Conservation (phyloP, 495 filamentous ascomycete genomes). For the Terfezia boudieri region DNA sequence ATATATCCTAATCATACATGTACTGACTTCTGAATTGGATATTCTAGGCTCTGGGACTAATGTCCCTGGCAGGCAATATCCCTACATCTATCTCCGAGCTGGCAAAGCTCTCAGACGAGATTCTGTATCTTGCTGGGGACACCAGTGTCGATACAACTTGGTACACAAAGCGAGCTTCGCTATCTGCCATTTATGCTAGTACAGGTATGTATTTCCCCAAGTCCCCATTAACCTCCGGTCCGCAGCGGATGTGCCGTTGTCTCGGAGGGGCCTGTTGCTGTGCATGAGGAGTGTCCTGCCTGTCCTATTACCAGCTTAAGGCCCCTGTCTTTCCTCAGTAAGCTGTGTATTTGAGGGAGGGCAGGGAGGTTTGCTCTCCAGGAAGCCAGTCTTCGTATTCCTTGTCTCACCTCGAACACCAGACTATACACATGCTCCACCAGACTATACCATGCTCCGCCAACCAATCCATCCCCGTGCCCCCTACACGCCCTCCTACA, state of each 20-base stretch:
- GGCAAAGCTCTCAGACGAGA: constrained; percentile 61
- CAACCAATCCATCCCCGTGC: too few relatives aligned
- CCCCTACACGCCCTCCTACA: too few relatives aligned
- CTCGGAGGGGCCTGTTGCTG: background rate
- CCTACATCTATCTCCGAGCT: constrained; percentile 61
- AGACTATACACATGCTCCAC: too few relatives aligned
- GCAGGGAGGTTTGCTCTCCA: too few relatives aligned
- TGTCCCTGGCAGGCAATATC: constrained; percentile 58
- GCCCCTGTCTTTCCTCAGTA: too few relatives aligned
- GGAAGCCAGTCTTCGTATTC: too few relatives aligned
- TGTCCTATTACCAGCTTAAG: background rate
- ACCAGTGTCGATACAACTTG: constrained; percentile 56
- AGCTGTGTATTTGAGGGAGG: too few relatives aligned
- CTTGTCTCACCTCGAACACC: too few relatives aligned
- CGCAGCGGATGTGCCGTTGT: background rate
- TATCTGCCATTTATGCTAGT: constrained; percentile 62
- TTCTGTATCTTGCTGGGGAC: constrained; percentile 67
- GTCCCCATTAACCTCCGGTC: background rate
- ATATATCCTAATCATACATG: background rate
- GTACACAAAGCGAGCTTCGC: constrained; percentile 70
- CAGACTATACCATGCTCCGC: too few relatives aligned
- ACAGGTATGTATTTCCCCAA: constrained; percentile 19
- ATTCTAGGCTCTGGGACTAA: constrained; percentile 57
- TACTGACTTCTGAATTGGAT: background rate
- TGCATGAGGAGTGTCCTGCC: background rate